Base-by-base conservation (phyloP, 2,329 filamentous ascomycete genomes). In the Aspergillus sp. region DNA sequence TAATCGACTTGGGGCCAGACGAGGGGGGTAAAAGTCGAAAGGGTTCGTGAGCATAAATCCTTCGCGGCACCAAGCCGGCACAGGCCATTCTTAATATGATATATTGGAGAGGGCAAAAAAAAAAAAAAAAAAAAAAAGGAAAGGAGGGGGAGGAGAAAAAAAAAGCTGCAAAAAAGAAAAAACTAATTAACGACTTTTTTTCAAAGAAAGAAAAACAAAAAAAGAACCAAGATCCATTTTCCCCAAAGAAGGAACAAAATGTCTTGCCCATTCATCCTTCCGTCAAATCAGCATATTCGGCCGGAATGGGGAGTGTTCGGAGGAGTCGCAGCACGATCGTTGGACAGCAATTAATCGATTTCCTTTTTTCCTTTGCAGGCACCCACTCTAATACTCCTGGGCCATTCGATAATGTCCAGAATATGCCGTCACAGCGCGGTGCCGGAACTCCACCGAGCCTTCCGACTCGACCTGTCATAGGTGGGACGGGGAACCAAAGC, bases 291-390 rank as follows among this genome's bases (percentile, higher is more conserved):
- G 50, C 20, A 29, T 36, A 52, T 32, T 54, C 52, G 52, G 52
- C 52, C 52, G 52, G 52, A 46, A 54, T 42, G 36, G 52, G 16
- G 36, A 54, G 36, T 22, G 9, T 46, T 54, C 32, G 52, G 52
- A 42, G 14, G 5, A 6, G 16, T 42, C 36, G 16, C 6, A 42
- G 36, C 36, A 42, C 36, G 36, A 42, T 42, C 36, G 52, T 53
- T 42, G 20, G 22, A 29, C 31, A 52, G 16, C 14, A 42, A 42
- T 42, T n/a, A 2, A 16, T 29, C 26, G 26, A 29, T 39, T 39
- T 39, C 14, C 32, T 45, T 46, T 54, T 54, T 29, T 29, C 1
- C 26, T 54, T 36, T 54, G 36, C 52, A 54, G 50, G 36, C 52
- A 54, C 36, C 50, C 50, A 52, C 50, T 36, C 31, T 52, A 52